Evolutionary conservation across 2,329 filamentous ascomycete species (phyloP), one percentile per base, ranked within the genome.

Genomic region (Malbranchea cinnamomea): DNA sequence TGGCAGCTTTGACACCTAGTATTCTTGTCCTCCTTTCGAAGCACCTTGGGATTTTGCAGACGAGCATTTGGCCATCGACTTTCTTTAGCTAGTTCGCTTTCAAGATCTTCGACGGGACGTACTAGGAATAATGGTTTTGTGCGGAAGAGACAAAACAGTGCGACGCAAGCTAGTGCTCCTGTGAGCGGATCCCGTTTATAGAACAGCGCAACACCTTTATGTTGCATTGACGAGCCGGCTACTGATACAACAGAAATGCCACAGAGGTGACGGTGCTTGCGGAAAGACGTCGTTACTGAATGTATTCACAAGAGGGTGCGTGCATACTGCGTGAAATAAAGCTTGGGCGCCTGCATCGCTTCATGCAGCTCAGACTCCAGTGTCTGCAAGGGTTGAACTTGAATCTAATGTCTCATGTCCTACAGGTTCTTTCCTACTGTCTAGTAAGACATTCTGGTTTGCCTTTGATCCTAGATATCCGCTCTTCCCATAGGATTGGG

Each of bases 251-350:
- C 18, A 14, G 6, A 19, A 13, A 7, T 27, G 14, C 10, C 14
- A 40, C 45, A 93, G 84, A 52, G 87, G 87, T 47, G 87, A 95
- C 54, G 87, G 87, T 67, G 87, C 87, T 45, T 91, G 80, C 58
- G 87, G 87, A 52, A 98, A 98, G 68, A 98, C 89, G 32, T 94
- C 85, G 41, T 61, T 95, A 49, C 63, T 98, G 47, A 98, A 98
- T 55, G 89, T 98, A 55, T 98, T 98, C 62, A 98, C 89, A 44
- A 75, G 87, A 78, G 87, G 87, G 79, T 91, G 63, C 46, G 73
- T 63, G 31, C 35, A 27, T 31, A 23, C 23, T 37, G 25, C 22
- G 22, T 19, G 4, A 26, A 8, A 20, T 28, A 13, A 8, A 14
- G 26, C n/a, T n/a, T n/a, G n/a, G 11, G 14, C 16, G 6, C 18